Evolutionary conservation across 371 early-diverging fungal species (phyloP), one percentile per base, ranked within the genome.

Genomic region (Chytridium lagenaria): DNA sequence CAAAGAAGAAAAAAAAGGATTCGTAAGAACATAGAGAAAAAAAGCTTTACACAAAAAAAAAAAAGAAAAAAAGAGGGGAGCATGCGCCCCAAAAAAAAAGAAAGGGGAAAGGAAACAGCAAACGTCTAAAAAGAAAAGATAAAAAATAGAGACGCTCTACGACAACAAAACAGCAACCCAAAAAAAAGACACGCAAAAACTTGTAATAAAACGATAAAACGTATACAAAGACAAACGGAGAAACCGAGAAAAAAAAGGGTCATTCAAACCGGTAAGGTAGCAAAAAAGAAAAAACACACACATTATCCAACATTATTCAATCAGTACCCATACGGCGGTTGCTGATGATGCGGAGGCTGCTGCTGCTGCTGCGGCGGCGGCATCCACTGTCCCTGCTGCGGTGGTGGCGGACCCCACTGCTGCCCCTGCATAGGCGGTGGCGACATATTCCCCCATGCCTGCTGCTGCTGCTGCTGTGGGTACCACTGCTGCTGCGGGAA

Each of bases 31-130:
- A 44, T 12, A 44, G 7, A 44, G 19, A 7, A 44, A 44, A 44
- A 44, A 44, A 44, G 44, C 7, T 44, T 7, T 19, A 7, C 44
- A 44, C 7, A 7, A 44, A 19, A 44, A 44, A 44, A 44, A 44
- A 44, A 19, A 44, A 44, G 19, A 44, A 7, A 19, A 44, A 44
- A 52, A 52, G 5, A 23, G 37, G 61, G 12, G 34, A 7, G 19
- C 36, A 10, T 34, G 37, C 12, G 19, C 7, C 34, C 36, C 10
- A 61, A 34, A 5, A 36, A 34, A 61, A 61, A 61, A 61, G 37
- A 61, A 61, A 61, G 7, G 34, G 31, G 26, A 61, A 61, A 61
- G 23, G 26, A 52, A 52, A 52, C 26, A 52, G 55, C 55, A 52
- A 5, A 52, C 19, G 44, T 44, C n/a, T 44, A 44, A 44, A 44